Evolutionary conservation across 2,329 filamentous ascomycete genomes (phyloP), one percentile per base, ranked within the genome.

Genomic region (Cercospora citrullina): DNA sequence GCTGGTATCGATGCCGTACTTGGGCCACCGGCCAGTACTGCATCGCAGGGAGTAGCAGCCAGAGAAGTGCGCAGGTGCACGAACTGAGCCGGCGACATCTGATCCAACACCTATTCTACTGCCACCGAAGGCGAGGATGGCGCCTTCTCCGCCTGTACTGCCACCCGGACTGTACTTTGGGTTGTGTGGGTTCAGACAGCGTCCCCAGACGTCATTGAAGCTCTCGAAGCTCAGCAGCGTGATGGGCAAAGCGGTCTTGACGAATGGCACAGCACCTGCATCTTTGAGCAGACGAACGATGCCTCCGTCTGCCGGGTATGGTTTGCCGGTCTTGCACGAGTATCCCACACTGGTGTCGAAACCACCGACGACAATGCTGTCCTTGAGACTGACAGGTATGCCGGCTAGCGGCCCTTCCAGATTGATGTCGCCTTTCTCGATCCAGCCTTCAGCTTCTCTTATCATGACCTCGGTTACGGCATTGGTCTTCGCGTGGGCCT

Each of bases 1-100:
- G 74, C 91, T 94, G 0, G 94, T 97, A 69, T 87, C 87, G 77
- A 93, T 89, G 9, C 93, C 93, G 51, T 87, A 85, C 79, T 96
- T 96, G 1, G 93, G 92, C 93, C 94, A 97, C 60, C 94, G 86
- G 1, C 94, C 94, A 1, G 92, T 96, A 3, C 91, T 94, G 80
- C 94, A 97, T 39, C 91, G 88, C 26, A 97, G 81, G 18, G 91
- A 90, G 79, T 96, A 97, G 77, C 94, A 92, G 8, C 94, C 94
- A 2, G 91, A 91, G 82, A 93, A 97, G 74, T 96, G 93, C 5
- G 94, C 94, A 0, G 94, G 94, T 1, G 87, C 90, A 63, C 94
- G 87, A 5, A 97, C 93, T 16, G 91, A 95, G 31, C 94, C 94
- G 14, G 93, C 94, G 16, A 97, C 93, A 79, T 97, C 94, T 59